Percentiles rank a stretch among this genome's conserved stretches.
phyloP scores from a whole-genome alignment of 2,329 filamentous ascomycete genomes.

The Penicillium sp. region DNA sequence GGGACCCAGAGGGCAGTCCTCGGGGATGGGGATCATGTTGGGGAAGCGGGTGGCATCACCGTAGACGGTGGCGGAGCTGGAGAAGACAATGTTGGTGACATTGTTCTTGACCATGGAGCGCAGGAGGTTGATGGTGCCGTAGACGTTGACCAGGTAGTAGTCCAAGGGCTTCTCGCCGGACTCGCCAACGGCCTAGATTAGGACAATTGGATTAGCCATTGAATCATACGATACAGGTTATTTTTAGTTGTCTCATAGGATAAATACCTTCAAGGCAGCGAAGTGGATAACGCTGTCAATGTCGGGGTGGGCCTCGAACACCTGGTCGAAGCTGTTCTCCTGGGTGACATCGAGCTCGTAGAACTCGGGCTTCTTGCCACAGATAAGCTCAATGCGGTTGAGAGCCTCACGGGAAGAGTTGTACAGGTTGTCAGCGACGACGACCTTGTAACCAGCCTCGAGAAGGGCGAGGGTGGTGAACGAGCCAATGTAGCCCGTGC shows the following conservation, averaged over 20 bases:
- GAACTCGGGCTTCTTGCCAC: constrained; percentile 81
- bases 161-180: constrained; percentile 90
- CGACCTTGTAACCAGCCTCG: constrained; percentile 90
- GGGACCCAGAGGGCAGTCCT: constrained; percentile 90
- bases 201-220: not conserved
- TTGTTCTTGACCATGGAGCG: constrained; percentile 84
- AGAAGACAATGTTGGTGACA: constrained; percentile 97
- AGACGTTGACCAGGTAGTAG: constrained; percentile 97
- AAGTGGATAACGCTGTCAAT: constrained; percentile 99
- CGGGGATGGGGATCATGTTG: constrained; percentile 98
- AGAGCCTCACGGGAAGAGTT: constrained; percentile 90
- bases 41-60: constrained; percentile 93
- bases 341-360: constrained; percentile 86
- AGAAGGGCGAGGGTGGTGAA: constrained; percentile 93
- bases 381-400: constrained; percentile 92
- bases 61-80: constrained; percentile 95
- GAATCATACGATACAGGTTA: not conserved
- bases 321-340: constrained; percentile 75
- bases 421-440: constrained; percentile 95
- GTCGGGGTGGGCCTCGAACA: constrained; percentile 83
- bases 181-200: constrained; percentile 80
- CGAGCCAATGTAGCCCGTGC: constrained; percentile 97
- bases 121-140: constrained; percentile 83
- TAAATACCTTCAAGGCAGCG: constrained; percentile 80
- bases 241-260: not conserved